phyloP scores from a whole-genome alignment of 106 monocot genomes.

The Allium cepa region DNA sequence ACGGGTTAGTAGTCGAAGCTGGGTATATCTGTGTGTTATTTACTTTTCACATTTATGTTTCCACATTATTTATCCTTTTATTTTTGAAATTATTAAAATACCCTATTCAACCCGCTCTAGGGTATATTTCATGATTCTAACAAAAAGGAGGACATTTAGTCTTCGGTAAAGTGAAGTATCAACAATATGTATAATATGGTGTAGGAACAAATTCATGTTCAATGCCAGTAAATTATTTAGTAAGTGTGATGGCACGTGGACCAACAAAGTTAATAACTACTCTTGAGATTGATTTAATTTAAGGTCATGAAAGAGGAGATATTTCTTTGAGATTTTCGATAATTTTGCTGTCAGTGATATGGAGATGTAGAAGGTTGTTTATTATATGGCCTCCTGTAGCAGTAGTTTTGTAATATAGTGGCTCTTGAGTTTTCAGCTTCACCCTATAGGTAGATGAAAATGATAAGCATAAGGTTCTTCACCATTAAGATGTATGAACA shows the following conservation, averaged over 20 bases:
- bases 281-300: conserved; percentile 55
- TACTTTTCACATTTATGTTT: too few species aligned
- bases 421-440: conserved; percentile 70
- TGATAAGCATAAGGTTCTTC: background rate
- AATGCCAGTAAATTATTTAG: conserved; percentile 57
- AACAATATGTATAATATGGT: conserved; percentile 77
- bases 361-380: conserved; percentile 45
- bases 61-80: too few species aligned
- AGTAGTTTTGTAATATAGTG: conserved; percentile 69
- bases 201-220: conserved; percentile 28
- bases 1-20: too few species aligned
- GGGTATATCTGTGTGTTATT: too few species aligned
- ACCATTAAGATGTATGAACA: too few species aligned
- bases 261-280: conserved; percentile 86
- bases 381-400: conserved; percentile 60
- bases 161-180: conserved; percentile 77
- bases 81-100: too few species aligned
- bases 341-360: conserved; percentile 52
- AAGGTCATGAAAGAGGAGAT: conserved; percentile 28
- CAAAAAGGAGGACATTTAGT: conserved; percentile 63
- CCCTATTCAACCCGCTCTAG: too few species aligned
- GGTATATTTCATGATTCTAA: too few species aligned
- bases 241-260: conserved; percentile 77
- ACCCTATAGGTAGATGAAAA: conserved; percentile 38
- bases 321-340: conserved; percentile 28